phyloP scores from a whole-genome alignment of 2,329 filamentous ascomycete species.

The Aspergillus ochraceoroseus region DNA sequence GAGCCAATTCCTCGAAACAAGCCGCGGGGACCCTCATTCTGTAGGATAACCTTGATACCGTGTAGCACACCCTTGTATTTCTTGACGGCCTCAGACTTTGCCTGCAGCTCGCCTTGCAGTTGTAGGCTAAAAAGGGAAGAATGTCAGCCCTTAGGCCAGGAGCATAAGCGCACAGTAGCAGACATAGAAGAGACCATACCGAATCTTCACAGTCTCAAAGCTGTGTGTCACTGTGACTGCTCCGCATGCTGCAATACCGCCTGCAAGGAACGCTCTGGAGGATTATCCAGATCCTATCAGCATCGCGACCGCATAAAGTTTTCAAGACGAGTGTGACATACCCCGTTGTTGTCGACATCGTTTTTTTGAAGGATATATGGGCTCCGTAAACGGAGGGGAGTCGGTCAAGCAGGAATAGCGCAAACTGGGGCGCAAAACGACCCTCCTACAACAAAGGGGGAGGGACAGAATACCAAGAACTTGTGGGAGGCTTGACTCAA shows the following conservation, averaged over 20 bases:
- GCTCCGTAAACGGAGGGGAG: slow-evolving; percentile 18
- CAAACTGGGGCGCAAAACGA: not conserved
- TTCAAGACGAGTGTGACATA: slow-evolving; percentile 25
- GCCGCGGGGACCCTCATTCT: slow-evolving; percentile 80
- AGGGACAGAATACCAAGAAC: not conserved
- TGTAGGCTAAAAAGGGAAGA: slow-evolving; percentile 64
- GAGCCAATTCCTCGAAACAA: slow-evolving; percentile 85
- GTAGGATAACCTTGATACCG: slow-evolving; percentile 80
- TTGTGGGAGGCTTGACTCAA: too few species aligned
- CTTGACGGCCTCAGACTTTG: slow-evolving; percentile 76
- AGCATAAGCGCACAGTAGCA: too few species aligned
- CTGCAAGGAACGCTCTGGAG: slow-evolving; percentile 78
- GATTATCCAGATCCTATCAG: slow-evolving; percentile 3
- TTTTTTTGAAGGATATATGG: slow-evolving; percentile 11
- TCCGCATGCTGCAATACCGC: slow-evolving; percentile 93
- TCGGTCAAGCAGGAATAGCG: slow-evolving; percentile 1
- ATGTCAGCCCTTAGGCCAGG: not conserved
- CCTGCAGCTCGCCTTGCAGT: slow-evolving; percentile 88
- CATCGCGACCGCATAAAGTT: not conserved
- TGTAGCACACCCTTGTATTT: slow-evolving; percentile 90
- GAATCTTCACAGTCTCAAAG: slow-evolving; percentile 98
- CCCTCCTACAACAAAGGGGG: not conserved
- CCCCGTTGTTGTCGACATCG: slow-evolving; percentile 55
- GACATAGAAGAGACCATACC: slow-evolving; percentile 55
- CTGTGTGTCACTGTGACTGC: slow-evolving; percentile 96